Base-by-base conservation (phyloP, 2,329 filamentous ascomycete species). In the Pseudopithomyces chartarum region DNA sequence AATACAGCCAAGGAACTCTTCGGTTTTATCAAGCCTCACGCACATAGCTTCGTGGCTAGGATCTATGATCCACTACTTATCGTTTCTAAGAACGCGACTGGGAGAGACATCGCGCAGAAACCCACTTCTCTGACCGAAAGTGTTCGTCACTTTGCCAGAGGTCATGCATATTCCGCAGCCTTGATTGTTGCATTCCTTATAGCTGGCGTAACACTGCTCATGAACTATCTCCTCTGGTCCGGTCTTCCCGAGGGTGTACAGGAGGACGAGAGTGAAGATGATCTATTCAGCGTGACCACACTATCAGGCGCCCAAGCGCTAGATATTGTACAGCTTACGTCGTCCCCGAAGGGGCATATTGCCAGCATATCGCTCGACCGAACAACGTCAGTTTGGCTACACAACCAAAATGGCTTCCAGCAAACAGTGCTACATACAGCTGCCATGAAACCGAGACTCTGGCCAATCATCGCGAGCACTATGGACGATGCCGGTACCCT, bases 1-100 rank as follows among this genome's bases (percentile, higher is more conserved):
- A 88, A 91, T 67, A 92, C 90, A 1, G 90, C 90, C 2, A 84
- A 84, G 36, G 90, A 93, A 67, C 84, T 93, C 15, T 91, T 93
- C 70, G 82, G 85, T n/a, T 84, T 90, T 32, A 84, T 92, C 64
- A 92, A 91, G 61, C 90, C 90, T 6, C 80, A 83, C 53, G 84
- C 87, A 1, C 83, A 90, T 67, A 90, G 86, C 71, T 91, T 92
- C 69, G 80, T 91, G 17, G 90, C 90, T 20, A 84, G 84, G 43
- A 88, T 93, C 1, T 91, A 90, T 67, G 87, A 92, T 39, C 90
- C 90, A 1, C 76, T 92, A 3, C 82, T 92, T 2, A 88, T 93
- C 59, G 88, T 93, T 3, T 76, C 89, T 10, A 86, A 87, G 58
- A 86, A 85, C 10, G 86, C 90, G 2, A 84, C 90, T 67, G 85